Percentiles rank a stretch among this genome's conserved stretches.
Evolutionary conservation across 2,329 filamentous ascomycete genomes (phyloP).

Genomic region (Spiromastix sp.): DNA sequence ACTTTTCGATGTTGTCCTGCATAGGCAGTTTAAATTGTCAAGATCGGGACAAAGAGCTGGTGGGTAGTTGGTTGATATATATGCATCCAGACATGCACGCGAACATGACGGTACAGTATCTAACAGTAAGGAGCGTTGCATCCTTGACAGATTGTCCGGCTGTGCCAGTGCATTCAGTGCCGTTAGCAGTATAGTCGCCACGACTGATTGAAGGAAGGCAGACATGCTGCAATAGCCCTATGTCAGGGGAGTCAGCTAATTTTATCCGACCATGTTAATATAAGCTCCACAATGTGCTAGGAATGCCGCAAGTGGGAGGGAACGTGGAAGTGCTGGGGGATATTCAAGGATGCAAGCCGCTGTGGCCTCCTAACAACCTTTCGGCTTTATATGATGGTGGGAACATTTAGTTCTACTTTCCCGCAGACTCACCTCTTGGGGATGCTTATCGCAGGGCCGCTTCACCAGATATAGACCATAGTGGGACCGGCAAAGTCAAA

Average conservation of each 20-base stretch:
- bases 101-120: slow-evolving; percentile 47
- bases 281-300: background rate
- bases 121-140: too few species aligned
- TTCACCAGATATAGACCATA: too few species aligned
- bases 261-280: background rate
- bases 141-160: background rate
- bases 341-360: too few species aligned
- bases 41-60: slow-evolving; percentile 37
- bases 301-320: too few species aligned
- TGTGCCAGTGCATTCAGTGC: slow-evolving; percentile 1
- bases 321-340: too few species aligned
- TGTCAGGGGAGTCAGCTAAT: background rate
- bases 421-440: too few species aligned
- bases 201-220: slow-evolving; percentile 6
- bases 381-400: too few species aligned
- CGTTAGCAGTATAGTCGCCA: slow-evolving; percentile 1
- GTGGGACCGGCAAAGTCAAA: too few species aligned
- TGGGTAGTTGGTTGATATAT: slow-evolving; percentile 51
- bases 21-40: slow-evolving; percentile 53
- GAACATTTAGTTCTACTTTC: too few species aligned
- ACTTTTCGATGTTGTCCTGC: slow-evolving; percentile 46
- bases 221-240: slow-evolving; percentile 27
- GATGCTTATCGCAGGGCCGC: too few species aligned
- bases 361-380: too few species aligned
- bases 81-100: slow-evolving; percentile 50